Conservation (phyloP, 768 basidiomycete species). For the Trichaptum fuscoviolaceum region DNA sequence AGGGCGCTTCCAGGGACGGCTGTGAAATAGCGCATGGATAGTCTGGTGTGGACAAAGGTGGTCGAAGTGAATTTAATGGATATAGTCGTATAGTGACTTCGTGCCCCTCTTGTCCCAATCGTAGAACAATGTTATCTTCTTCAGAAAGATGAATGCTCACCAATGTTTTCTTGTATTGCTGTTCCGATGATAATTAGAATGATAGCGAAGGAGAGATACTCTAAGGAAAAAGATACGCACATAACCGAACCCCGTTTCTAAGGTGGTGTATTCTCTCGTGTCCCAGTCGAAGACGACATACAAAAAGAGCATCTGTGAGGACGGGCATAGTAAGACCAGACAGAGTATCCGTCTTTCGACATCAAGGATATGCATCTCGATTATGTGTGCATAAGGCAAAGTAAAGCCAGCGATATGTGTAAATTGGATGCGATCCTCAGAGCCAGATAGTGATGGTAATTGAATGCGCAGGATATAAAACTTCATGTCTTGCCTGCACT, state of each 20-base stretch:
- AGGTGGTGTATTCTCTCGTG: background rate
- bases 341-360: background rate
- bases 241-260: background rate
- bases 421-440: background rate
- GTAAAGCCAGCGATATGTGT: background rate
- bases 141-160: background rate
- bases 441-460: background rate
- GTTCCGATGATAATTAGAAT: background rate
- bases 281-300: background rate
- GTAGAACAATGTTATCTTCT: background rate
- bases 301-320: background rate
- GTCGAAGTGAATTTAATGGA: background rate
- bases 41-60: background rate
- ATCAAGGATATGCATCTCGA: background rate
- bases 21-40: background rate
- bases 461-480: background rate
- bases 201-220: background rate
- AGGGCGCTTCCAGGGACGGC: background rate
- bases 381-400: background rate
- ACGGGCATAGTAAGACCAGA: background rate
- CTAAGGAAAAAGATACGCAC: background rate
- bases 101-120: background rate
- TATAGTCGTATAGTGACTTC: background rate
- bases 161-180: background rate
- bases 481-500: background rate